Evolutionary conservation across 2,329 filamentous ascomycete genomes (phyloP).

Genomic region (Diaporthe vexans): DNA sequence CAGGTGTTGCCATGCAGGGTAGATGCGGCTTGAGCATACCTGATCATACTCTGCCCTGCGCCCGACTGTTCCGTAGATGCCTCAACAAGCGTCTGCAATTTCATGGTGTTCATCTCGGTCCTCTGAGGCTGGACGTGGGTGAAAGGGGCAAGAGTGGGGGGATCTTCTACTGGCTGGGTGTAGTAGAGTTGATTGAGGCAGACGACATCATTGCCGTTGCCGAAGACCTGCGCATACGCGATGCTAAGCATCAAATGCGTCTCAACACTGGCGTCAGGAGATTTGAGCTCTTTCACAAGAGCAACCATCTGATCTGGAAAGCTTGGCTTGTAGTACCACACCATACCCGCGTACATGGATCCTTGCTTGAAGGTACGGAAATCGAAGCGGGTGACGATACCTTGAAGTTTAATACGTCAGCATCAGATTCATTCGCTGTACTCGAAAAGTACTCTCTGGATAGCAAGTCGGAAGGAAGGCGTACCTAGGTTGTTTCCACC

Average conservation of each 20-base stretch:
- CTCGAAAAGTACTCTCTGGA: too few relatives aligned
- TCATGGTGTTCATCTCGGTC: neutral
- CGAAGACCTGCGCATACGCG: neutral
- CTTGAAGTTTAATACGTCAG: conserved; percentile 48
- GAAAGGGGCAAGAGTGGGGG: neutral
- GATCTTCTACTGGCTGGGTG: neutral
- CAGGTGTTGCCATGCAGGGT: too few relatives aligned
- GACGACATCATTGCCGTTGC: neutral
- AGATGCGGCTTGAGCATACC: too few relatives aligned
- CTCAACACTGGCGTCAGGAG: neutral
- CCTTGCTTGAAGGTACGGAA: conserved; percentile 39
- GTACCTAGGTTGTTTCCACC: too few relatives aligned
- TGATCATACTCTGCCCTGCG: neutral
- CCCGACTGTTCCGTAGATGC: neutral
- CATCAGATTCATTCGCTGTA: too few relatives aligned
- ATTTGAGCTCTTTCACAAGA: conserved; percentile 33
- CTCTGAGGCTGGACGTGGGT: neutral
- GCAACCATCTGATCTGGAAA: conserved; percentile 41
- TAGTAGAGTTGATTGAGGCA: conserved; percentile 10
- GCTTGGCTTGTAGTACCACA: conserved; percentile 43
- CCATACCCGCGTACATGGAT: conserved; percentile 48
- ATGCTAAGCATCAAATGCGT: conserved; percentile 2
- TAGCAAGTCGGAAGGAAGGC: too few relatives aligned
- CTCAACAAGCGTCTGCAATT: neutral
- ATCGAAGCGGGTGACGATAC: conserved; percentile 49